A percentile compares a stretch with the other conserved stretches of the same genome.
Evolutionary conservation across 106 monocot genomes (phyloP).

Genomic region (Dioscorea dumetorum): DNA sequence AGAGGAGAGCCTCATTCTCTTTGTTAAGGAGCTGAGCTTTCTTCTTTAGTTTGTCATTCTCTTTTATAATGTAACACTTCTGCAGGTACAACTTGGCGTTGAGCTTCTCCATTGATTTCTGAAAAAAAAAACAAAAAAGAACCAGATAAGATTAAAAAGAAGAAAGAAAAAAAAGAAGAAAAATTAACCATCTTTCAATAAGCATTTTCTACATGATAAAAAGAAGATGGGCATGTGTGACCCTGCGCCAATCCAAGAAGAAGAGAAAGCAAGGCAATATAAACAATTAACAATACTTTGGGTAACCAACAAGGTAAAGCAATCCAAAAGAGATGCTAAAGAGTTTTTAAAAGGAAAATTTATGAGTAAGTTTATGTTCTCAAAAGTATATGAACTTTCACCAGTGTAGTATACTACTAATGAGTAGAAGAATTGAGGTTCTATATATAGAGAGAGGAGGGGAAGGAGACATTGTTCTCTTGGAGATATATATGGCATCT

Average conservation of each 20-base stretch:
- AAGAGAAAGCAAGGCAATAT: no score
- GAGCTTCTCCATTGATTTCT: slow-evolving; percentile 55
- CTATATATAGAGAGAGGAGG: slow-evolving; percentile 12
- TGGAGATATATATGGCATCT: background rate
- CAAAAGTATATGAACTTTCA: slow-evolving; percentile 1
- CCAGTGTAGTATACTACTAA: background rate
- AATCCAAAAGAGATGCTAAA: no score
- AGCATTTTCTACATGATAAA: no score
- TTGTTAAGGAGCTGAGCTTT: slow-evolving; percentile 76
- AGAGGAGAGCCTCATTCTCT: slow-evolving; percentile 79
- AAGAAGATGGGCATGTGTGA: background rate
- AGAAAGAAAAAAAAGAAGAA: no score
- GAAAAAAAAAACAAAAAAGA: background rate
- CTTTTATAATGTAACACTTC: slow-evolving; percentile 89
- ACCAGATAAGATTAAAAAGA: background rate
- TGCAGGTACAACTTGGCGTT: slow-evolving; percentile 86
- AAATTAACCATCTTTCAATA: no score
- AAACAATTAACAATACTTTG: no score
- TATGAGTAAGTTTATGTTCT: background rate
- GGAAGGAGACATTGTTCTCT: no score
- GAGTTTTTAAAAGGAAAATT: background rate
- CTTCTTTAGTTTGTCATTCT: slow-evolving; percentile 90
- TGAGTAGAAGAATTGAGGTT: slow-evolving; percentile 9
- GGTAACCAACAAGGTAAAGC: no score
- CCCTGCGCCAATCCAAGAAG: no score